A percentile compares a stretch with the other conserved stretches of the same genome.
These are phyloP conservation scores for Phialophora verrucosa DNA, from an alignment of 2,329 filamentous ascomycete species.

Conservation along the genomic window DNA sequence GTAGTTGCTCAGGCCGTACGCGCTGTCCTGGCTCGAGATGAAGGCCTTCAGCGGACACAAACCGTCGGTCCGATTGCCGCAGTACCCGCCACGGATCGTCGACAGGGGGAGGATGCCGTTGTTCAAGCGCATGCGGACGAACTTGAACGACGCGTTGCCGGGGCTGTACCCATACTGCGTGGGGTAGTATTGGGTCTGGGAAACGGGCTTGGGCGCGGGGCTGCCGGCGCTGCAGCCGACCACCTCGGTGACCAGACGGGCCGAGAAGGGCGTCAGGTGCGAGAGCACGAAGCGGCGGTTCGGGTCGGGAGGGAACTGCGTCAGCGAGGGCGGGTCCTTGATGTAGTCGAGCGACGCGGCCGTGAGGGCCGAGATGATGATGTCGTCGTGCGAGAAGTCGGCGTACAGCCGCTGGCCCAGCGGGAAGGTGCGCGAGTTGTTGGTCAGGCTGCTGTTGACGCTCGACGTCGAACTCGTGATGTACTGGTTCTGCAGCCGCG, in stretches of 20 bases:
- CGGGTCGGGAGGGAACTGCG: constrained; percentile 43
- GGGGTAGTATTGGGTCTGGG: constrained; percentile 50
- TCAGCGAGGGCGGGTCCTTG: constrained; percentile 53
- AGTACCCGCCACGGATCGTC: constrained; percentile 55
- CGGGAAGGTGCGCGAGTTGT: constrained; percentile 55
- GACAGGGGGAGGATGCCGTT: constrained; percentile 56
- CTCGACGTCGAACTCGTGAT: constrained; percentile 57
- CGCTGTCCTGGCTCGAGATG: constrained; percentile 49
- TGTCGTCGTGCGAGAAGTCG: constrained; percentile 61
- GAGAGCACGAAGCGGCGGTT: constrained; percentile 58
- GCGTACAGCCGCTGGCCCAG: constrained; percentile 57
- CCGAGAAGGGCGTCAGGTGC: constrained; percentile 61
- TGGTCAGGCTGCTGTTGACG: constrained; percentile 58
- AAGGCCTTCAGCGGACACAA: constrained; percentile 53
- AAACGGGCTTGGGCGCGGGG: constrained; percentile 46
- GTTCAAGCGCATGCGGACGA: constrained; percentile 58
- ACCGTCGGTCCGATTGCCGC: constrained; percentile 52
- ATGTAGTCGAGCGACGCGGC: constrained; percentile 63
- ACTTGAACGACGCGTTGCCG: constrained; percentile 52
- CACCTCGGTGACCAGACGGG: constrained; percentile 61
- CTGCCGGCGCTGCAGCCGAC: constrained; percentile 55
- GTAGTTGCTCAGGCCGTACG: constrained; percentile 52
- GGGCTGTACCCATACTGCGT: constrained; percentile 55
- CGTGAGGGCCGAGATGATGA: constrained; percentile 57
- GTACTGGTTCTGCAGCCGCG: constrained; percentile 55